phyloP scores from a whole-genome alignment of 2,329 filamentous ascomycete species.

The Cladosporium sp. region DNA sequence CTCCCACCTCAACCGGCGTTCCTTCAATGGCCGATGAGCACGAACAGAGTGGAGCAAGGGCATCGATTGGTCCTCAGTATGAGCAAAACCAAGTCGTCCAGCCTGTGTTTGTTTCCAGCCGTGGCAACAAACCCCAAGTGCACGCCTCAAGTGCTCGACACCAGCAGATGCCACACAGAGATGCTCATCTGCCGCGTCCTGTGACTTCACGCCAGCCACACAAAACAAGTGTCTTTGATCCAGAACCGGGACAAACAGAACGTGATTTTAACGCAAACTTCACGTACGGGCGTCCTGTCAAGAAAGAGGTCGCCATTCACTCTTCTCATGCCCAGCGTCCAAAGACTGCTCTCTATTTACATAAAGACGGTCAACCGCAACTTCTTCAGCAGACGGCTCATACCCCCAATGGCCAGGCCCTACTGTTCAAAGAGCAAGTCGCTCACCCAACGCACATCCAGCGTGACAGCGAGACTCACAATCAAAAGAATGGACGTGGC shows the following conservation, averaged over 20 bases:
- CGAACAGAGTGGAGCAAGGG: background rate
- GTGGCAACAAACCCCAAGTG: background rate
- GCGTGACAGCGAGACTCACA: background rate
- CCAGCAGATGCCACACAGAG: background rate
- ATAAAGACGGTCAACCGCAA: background rate
- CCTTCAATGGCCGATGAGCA: conserved; percentile 2
- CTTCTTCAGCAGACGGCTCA: background rate
- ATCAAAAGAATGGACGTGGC: background rate
- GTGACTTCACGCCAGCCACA: background rate
- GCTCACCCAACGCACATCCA: background rate
- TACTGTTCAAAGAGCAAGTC: background rate
- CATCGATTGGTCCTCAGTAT: background rate
- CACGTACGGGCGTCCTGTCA: background rate
- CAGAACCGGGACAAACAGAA: background rate
- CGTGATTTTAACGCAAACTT: background rate
- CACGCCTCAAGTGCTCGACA: background rate
- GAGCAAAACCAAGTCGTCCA: background rate
- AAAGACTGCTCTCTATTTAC: background rate
- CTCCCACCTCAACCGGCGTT: conserved; percentile 16
- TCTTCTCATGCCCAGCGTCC: background rate
- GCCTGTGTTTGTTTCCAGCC: background rate
- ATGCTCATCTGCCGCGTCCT: background rate
- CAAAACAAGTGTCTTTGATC: background rate
- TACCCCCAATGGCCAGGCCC: background rate
- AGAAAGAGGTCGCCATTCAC: background rate